These are phyloP conservation scores for Aspergillus chevalieri DNA, from an alignment of 2,329 filamentous ascomycete genomes.

Conservation along the genomic window DNA sequence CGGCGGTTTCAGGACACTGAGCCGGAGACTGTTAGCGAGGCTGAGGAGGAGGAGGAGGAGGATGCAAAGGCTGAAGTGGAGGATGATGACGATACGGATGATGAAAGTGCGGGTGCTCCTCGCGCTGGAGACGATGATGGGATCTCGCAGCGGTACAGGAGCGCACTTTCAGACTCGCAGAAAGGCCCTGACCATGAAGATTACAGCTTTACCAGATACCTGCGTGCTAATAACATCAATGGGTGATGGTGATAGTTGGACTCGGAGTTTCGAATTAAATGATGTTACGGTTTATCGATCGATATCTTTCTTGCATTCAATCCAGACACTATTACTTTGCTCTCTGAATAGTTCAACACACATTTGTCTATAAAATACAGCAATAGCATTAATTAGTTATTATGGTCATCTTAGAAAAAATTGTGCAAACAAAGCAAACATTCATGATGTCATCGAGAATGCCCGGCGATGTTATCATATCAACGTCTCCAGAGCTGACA, in stretches of 20 bases:
- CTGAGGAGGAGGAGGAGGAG: constrained; percentile 49
- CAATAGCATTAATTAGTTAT: too few species aligned
- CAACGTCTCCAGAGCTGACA: neutral
- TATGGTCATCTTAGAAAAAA: neutral
- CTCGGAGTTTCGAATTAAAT: neutral
- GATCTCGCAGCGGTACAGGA: constrained; percentile 68
- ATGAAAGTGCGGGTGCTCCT: constrained; percentile 50
- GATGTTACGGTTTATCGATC: neutral
- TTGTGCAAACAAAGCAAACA: constrained; percentile 9
- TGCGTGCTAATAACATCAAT: constrained; percentile 35
- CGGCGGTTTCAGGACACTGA: constrained; percentile 21
- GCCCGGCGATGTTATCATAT: neutral
- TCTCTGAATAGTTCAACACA: neutral
- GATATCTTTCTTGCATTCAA: neutral
- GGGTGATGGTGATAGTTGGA: constrained; percentile 11
- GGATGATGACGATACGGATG: constrained; percentile 46
- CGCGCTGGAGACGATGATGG: constrained; percentile 58
- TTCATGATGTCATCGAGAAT: constrained; percentile 6
- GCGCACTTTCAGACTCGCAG: constrained; percentile 58
- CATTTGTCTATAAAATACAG: neutral
- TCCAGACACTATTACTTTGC: neutral
- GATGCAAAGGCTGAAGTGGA: constrained; percentile 39
- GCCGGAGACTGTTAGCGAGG: constrained; percentile 44
- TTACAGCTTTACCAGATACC: constrained; percentile 47
- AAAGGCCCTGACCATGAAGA: constrained; percentile 39